A percentile compares a stretch with the other conserved stretches of the same genome.
Conservation (phyloP, 2,329 filamentous ascomycete genomes). For the Colletotrichum coccodes region DNA sequence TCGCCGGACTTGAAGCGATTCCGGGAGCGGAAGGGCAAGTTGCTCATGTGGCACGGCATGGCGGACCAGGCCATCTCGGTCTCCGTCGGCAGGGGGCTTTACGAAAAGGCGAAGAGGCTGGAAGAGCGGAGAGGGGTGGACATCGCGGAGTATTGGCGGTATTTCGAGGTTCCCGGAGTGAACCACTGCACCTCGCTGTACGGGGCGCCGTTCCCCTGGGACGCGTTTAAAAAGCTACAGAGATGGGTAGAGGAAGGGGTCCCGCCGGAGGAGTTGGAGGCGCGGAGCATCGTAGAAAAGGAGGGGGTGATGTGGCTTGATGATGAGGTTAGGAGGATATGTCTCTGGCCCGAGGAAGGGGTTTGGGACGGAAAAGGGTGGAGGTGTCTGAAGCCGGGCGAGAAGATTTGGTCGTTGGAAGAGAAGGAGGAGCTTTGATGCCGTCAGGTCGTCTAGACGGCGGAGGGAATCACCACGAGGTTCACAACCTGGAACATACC, state of each 20-base stretch:
- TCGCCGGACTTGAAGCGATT: conserved; percentile 42
- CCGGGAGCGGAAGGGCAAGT: conserved; percentile 47
- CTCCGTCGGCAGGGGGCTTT: background rate
- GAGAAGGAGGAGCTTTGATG: background rate
- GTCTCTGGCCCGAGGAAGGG: background rate
- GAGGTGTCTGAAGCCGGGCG: background rate
- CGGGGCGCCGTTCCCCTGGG: background rate
- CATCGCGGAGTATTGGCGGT: conserved; percentile 22
- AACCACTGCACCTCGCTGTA: conserved; percentile 51
- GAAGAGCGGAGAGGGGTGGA: background rate
- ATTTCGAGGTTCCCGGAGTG: conserved; percentile 62
- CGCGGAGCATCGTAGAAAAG: background rate
- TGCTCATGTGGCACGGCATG: conserved; percentile 53
- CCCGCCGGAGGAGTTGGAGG: conserved; percentile 43
- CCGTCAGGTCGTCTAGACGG: background rate
- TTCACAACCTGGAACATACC: no score
- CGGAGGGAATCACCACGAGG: background rate
- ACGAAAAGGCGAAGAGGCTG: background rate
- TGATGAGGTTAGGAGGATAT: background rate
- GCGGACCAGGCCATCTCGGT: conserved; percentile 47
- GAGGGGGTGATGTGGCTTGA: background rate
- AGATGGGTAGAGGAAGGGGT: conserved; percentile 68
- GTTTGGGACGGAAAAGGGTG: conserved; percentile 1
- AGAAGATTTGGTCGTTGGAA: background rate
- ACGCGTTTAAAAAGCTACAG: conserved; percentile 34